Evolutionary conservation across 495 filamentous ascomycete species (phyloP), one percentile per base, ranked within the genome.

Genomic region (Aspergillus conjunctus): DNA sequence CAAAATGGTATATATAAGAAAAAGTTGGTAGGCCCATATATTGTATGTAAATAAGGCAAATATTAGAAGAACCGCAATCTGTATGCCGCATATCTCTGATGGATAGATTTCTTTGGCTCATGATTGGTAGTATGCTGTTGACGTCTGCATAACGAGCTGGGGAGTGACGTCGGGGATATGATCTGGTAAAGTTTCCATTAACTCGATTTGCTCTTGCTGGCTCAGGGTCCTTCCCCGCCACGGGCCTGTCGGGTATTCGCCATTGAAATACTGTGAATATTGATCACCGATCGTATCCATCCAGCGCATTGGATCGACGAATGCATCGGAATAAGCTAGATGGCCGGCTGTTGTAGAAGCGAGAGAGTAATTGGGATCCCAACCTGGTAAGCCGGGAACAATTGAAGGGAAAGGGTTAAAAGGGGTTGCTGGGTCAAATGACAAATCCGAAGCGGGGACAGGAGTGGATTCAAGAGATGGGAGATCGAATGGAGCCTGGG

Each of bases 141-240:
- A 86, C 58, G 87, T 85, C 26, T 72, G 80, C 68, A 87, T 78
- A 51, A 50, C 56, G 14, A 78, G 63, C 45, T 78, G 73, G 1
- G 72, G 67, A 18, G 77, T 79, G 3, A 80, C 77, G 60, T 80
- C 77, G 2, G 77, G 77, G 22, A 88, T 87, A 62, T 88, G 78
- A 32, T 83, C 79, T 63, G 88, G 87, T 22, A 90, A 70, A 39
- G 83, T 81, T 32, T 82, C 78, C 85, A 90, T 86, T 53, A 91
- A 72, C 73, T 91, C 86, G 44, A 85, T 71, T 70, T 91, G 88
- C 69, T 90, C 86, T 66, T 88, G 80, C 55, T 88, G 85, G 48
- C 83, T 88, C 54, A 91, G 73, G 43, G 87, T 89, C 45, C 85
- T 83, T 44, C 84, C 80, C 10, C 87, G 77, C 68, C 81, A 75